These are phyloP conservation scores for Fusarium sp. DNA, from an alignment of 2,329 filamentous ascomycete species.

Conservation along the genomic window DNA sequence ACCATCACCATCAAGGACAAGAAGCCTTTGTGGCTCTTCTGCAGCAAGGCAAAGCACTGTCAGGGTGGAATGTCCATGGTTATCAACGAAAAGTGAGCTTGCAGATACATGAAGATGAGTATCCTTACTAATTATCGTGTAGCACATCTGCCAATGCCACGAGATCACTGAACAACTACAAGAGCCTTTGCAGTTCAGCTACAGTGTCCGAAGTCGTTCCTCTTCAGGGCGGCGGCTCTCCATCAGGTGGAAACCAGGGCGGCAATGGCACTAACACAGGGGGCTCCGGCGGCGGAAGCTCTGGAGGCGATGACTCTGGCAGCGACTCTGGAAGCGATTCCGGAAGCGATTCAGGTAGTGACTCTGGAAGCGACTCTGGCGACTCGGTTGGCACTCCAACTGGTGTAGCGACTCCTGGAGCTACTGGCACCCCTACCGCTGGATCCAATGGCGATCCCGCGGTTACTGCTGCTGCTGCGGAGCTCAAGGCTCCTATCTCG, in stretches of 20 bases:
- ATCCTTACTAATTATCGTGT: constrained; percentile 10
- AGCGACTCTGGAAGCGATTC: not conserved
- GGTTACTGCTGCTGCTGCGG: constrained; percentile 44
- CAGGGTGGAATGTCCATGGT: constrained; percentile 81
- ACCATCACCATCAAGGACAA: constrained; percentile 77
- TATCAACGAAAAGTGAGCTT: constrained; percentile 77
- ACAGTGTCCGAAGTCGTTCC: constrained; percentile 50
- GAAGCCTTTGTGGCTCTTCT: constrained; percentile 84
- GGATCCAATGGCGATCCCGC: constrained; percentile 36
- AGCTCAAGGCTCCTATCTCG: constrained; percentile 57
- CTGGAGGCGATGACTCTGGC: constrained; percentile 6
- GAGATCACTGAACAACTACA: constrained; percentile 66
- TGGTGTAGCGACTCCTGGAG: constrained; percentile 31
- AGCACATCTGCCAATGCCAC: constrained; percentile 65
- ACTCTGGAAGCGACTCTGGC: not conserved
- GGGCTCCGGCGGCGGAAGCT: not conserved
- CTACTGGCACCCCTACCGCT: constrained; percentile 41
- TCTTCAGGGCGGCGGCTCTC: constrained; percentile 37
- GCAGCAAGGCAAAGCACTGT: constrained; percentile 80
- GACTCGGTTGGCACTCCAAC: constrained; percentile 14
- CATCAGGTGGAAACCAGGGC: constrained; percentile 38
- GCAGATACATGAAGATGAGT: too few relatives aligned
- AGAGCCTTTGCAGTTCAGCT: constrained; percentile 53
- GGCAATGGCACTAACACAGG: constrained; percentile 14
- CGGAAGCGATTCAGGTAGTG: not conserved